Conservation (phyloP, 1,139 yeast genomes). For the Lodderomyces jiufengensis region DNA sequence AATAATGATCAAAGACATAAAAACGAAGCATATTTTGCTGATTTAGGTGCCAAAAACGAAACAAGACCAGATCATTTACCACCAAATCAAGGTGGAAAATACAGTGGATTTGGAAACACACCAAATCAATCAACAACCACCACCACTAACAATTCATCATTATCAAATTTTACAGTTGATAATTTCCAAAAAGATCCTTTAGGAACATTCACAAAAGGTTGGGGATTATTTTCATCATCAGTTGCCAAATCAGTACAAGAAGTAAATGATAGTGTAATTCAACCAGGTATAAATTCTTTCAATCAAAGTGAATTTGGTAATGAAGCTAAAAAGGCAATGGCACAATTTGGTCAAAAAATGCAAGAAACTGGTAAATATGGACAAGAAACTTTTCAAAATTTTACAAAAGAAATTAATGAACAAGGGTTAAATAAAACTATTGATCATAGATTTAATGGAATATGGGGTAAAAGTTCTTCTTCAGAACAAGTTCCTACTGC, state of each 20-base stretch:
- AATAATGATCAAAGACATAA: constrained; percentile 47
- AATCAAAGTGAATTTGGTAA: constrained; percentile 75
- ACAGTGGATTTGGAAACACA: constrained; percentile 84
- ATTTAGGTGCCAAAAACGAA: constrained; percentile 69
- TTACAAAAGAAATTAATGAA: constrained; percentile 47
- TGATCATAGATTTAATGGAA: constrained; percentile 52
- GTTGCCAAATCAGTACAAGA: constrained; percentile 81
- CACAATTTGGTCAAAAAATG: constrained; percentile 92
- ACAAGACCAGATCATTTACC: constrained; percentile 74
- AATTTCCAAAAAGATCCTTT: constrained; percentile 82
- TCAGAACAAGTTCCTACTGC: constrained; percentile 53
- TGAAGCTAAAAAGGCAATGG: constrained; percentile 87
- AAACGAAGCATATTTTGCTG: constrained; percentile 81
- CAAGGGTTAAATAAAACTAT: constrained; percentile 34
- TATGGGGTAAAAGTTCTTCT: constrained; percentile 36
- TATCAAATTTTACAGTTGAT: constrained; percentile 63
- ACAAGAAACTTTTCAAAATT: constrained; percentile 58
- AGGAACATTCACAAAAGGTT: constrained; percentile 85
- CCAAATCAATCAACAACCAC: constrained; percentile 47
- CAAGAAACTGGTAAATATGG: constrained; percentile 83
- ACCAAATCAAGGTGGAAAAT: constrained; percentile 94
- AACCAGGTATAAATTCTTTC: constrained; percentile 80
- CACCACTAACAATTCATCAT: constrained; percentile 25
- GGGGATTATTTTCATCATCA: constrained; percentile 86
- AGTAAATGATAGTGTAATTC: constrained; percentile 82